These are phyloP conservation scores for Botrytis fabae DNA, from an alignment of 2,329 filamentous ascomycete genomes.

Conservation along the genomic window DNA sequence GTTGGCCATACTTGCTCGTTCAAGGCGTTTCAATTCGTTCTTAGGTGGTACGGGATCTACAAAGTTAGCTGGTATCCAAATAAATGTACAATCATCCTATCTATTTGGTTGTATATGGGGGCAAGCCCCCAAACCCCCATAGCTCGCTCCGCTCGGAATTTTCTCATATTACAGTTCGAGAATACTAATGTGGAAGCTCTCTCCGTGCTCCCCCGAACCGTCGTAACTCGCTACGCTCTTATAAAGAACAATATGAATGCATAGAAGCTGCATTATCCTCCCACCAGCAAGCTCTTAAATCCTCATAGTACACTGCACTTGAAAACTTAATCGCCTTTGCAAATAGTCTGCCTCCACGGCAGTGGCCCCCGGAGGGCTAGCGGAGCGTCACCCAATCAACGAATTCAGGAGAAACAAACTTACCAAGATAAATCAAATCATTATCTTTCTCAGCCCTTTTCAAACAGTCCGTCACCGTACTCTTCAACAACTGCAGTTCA, in stretches of 20 bases:
- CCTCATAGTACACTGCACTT: neutral
- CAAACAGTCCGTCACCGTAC: slow-evolving; percentile 78
- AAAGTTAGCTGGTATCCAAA: slow-evolving; percentile 39
- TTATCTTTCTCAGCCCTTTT: slow-evolving; percentile 96
- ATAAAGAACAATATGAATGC: neutral
- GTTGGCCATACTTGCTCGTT: slow-evolving; percentile 85
- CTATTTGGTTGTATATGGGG: neutral
- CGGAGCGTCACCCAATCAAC: slow-evolving; percentile 7
- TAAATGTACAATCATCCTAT: neutral
- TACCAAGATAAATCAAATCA: slow-evolving; percentile 87
- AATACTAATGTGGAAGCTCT: neutral
- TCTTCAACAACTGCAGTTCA: slow-evolving; percentile 82
- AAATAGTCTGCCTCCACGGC: slow-evolving; percentile 5
- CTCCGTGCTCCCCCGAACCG: neutral
- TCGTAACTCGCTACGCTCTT: neutral
- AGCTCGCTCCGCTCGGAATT: neutral
- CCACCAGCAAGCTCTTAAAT: neutral
- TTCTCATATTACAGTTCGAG: neutral
- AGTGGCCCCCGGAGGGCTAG: slow-evolving; percentile 14
- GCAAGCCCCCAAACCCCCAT: neutral
- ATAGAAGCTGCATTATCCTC: neutral
- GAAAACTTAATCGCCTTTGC: neutral
- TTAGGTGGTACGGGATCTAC: slow-evolving; percentile 78
- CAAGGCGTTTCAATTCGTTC: slow-evolving; percentile 80
- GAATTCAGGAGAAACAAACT: slow-evolving; percentile 34